Percentiles rank a stretch among this genome's conserved stretches.
Conservation (phyloP, 2,329 filamentous ascomycete genomes). For the Metarhizium sp. region DNA sequence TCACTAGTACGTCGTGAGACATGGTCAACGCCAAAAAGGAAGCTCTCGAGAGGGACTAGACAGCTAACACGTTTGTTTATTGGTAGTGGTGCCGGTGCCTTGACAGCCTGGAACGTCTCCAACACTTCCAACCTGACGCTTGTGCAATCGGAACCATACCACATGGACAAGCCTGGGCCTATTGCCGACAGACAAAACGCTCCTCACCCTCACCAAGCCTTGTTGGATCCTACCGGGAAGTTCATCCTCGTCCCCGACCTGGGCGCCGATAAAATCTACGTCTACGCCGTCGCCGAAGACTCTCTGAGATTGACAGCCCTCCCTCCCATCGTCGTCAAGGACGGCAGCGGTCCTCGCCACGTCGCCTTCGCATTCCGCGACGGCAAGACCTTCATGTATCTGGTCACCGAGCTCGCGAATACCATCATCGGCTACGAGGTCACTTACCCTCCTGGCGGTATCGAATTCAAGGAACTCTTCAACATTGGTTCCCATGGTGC, state of each 20-base stretch:
- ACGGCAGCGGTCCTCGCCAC: slow-evolving; percentile 57
- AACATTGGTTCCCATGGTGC: slow-evolving; percentile 38
- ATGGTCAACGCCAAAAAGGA: not conserved
- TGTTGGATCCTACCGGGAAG: slow-evolving; percentile 54
- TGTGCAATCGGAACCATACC: slow-evolving; percentile 30
- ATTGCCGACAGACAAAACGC: slow-evolving; percentile 40
- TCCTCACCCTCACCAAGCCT: slow-evolving; percentile 54
- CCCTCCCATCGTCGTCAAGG: slow-evolving; percentile 29
- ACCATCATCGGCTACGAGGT: slow-evolving; percentile 48
- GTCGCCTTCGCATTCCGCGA: slow-evolving; percentile 42
- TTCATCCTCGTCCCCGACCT: slow-evolving; percentile 59
- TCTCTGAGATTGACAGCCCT: slow-evolving; percentile 31
- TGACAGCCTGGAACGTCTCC: slow-evolving; percentile 36
- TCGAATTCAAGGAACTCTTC: slow-evolving; percentile 38
- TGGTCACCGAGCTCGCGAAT: slow-evolving; percentile 53
- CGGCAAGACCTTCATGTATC: slow-evolving; percentile 44
- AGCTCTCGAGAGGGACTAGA: not conserved
- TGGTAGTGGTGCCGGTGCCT: slow-evolving; percentile 27
- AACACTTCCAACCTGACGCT: slow-evolving; percentile 25
- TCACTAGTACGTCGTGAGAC: slow-evolving; percentile 31
- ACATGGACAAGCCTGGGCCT: slow-evolving; percentile 26
- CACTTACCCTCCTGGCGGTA: slow-evolving; percentile 33
- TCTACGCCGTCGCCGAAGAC: slow-evolving; percentile 38
- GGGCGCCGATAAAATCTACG: slow-evolving; percentile 51
- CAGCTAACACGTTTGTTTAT: not conserved